phyloP scores from a whole-genome alignment of 441 rosid genomes.

The Gossypium lobatum region DNA sequence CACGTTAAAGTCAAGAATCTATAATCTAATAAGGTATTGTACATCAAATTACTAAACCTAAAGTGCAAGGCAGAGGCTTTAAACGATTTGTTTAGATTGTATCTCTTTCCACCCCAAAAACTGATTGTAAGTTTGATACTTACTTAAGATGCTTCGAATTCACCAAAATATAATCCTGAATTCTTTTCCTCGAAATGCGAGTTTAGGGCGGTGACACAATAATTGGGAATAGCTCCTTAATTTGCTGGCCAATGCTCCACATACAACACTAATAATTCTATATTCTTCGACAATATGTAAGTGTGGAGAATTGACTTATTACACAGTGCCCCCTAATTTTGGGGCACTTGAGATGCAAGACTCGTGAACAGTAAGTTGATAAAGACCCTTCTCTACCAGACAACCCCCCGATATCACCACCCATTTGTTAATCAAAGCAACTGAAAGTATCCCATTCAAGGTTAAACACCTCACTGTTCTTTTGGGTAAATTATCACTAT shows the following conservation, averaged over 20 bases:
- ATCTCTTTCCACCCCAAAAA: no score
- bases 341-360: slow-evolving; percentile 28
- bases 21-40: no score
- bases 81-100: no score
- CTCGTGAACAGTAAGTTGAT: slow-evolving; percentile 31
- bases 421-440: background rate
- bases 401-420: slow-evolving; percentile 14
- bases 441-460: background rate
- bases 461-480: slow-evolving; percentile 11
- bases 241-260: background rate
- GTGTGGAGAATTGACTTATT: slow-evolving; percentile 3
- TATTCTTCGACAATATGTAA: slow-evolving; percentile 12
- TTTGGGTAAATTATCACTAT: slow-evolving; percentile 12
- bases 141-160: background rate
- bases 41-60: no score
- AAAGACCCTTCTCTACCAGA: slow-evolving; percentile 8
- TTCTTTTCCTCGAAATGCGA: background rate
- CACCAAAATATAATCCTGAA: background rate
- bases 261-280: slow-evolving; percentile 16
- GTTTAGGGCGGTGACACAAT: slow-evolving; percentile 15
- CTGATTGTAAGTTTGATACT: background rate
- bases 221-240: slow-evolving; percentile 15
- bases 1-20: no score
- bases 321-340: slow-evolving; percentile 20
- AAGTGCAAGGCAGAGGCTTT: no score